A percentile compares a stretch with the other conserved stretches of the same genome.
Conservation (phyloP, 768 basidiomycete species). For the Hypsizygus marmoreus region DNA sequence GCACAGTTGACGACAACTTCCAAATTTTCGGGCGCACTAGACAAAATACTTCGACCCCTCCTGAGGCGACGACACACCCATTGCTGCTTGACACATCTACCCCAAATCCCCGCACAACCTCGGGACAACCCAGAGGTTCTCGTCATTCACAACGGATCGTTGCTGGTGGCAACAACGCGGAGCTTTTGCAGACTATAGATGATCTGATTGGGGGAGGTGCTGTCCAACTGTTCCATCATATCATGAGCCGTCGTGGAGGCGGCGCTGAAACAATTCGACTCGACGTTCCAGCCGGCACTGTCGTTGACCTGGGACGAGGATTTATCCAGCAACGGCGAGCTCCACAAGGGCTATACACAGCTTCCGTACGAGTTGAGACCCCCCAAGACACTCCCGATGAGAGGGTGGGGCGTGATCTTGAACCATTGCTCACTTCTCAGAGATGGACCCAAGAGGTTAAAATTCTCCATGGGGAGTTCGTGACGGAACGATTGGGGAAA, state of each 20-base stretch:
- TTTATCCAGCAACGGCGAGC: conserved; percentile 51
- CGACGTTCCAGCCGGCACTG: conserved; percentile 67
- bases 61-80: conserved; percentile 80
- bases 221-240: conserved; percentile 80
- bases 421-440: conserved; percentile 79
- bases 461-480: conserved; percentile 75
- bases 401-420: conserved; percentile 63
- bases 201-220: conserved; percentile 82
- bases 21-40: conserved; percentile 68
- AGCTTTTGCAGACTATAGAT: conserved; percentile 77
- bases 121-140: conserved; percentile 46
- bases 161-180: conserved; percentile 49
- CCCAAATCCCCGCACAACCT: conserved; percentile 43
- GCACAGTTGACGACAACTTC: conserved; percentile 51
- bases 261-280: conserved; percentile 72
- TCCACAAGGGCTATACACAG: conserved; percentile 47
- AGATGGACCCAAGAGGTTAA: conserved; percentile 91
- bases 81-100: conserved; percentile 68
- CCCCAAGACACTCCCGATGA: conserved; percentile 38
- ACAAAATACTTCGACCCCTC: conserved; percentile 48
- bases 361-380: conserved; percentile 67
- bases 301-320: conserved; percentile 61
- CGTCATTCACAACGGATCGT: conserved; percentile 62
- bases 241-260: conserved; percentile 64
- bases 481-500: conserved; percentile 64